Conservation (phyloP, 176 grass and related monocot species). For the Ensete glaucum region DNA sequence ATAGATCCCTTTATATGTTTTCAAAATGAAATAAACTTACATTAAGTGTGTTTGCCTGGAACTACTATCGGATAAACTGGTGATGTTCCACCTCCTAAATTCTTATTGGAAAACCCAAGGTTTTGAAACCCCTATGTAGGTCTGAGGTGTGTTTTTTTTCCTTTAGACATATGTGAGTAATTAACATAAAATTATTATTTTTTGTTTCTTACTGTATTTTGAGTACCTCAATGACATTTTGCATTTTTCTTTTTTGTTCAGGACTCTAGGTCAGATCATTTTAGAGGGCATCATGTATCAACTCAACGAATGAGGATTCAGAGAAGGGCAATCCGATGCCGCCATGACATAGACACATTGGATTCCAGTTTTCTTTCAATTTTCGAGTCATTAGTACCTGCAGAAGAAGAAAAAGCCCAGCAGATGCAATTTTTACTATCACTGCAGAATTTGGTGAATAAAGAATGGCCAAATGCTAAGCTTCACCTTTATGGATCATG, state of each 20-base stretch:
- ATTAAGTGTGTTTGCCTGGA: no score
- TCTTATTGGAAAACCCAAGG: no score
- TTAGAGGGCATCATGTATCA: constrained; percentile 69
- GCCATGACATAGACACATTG: constrained; percentile 63
- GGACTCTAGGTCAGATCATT: constrained; percentile 77
- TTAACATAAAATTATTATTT: no score
- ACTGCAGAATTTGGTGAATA: constrained; percentile 60
- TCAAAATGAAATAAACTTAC: no score
- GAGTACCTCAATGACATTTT: no score
- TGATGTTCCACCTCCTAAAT: no score
- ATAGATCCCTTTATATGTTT: no score
- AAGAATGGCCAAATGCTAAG: constrained; percentile 73
- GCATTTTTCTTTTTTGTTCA: constrained; percentile 23
- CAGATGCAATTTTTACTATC: constrained; percentile 51
- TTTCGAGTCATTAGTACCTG: constrained; percentile 71
- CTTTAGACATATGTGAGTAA: no score
- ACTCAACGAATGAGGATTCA: constrained; percentile 61
- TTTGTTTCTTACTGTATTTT: no score
- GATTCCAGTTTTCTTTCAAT: constrained; percentile 54
- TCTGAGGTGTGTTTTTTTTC: no score
- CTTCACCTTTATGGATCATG: constrained; percentile 89
- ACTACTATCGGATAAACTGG: no score
- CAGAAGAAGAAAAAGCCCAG: constrained; percentile 72
- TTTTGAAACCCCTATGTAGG: no score
- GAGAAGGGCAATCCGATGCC: constrained; percentile 56